Base-by-base conservation (phyloP, 1,284 basidiomycete species). In the Cystobasidium sp. region DNA sequence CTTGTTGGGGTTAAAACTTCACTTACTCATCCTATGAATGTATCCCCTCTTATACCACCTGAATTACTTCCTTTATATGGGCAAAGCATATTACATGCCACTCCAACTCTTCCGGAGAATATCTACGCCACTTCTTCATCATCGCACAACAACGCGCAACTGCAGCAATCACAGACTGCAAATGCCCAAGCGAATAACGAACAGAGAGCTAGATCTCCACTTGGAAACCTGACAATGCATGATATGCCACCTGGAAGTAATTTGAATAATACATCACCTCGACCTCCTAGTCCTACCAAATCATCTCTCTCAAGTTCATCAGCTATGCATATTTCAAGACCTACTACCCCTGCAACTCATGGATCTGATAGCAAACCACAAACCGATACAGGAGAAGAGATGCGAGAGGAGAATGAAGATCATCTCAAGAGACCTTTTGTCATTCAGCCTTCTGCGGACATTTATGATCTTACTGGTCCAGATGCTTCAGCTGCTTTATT, bases 21-120 rank as follows among this genome's bases (percentile, higher is more conserved):
- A 20, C 59, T 73, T 5, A 75, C 76, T 6, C 79, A 80, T 49
- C 79, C 79, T 0, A 78, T 80, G 75, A 79, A 72, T 52, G 78
- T 80, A 52, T 79, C 78, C 0, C 76, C 77, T 24, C 64, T 80
- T 24, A 61, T 80, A 20, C 77, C 78, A n/a, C 76, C 77, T 47
- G 77, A 80, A n/a, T 59, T 77, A 0, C 68, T 80, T 10, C 49
- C 67, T 12, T 49, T 74, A 18, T 73, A 73, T 49, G 70, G 70
- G 1, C 62, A 66, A 24, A 73, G 58, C 10, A 73, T 73, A 47
- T 20, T 73, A 16, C 20, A 58, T 49, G 70, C 68, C 31, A 31
- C 22, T 12, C 68, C 68, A 53, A 37, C 37, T 8, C 20, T 49
- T 51, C 44, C 51, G 16, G 44, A 43, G 41, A n/a, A 49, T 16